phyloP scores from a whole-genome alignment of 805 yeast genomes.

The Cyberlindnera bimundalis region DNA sequence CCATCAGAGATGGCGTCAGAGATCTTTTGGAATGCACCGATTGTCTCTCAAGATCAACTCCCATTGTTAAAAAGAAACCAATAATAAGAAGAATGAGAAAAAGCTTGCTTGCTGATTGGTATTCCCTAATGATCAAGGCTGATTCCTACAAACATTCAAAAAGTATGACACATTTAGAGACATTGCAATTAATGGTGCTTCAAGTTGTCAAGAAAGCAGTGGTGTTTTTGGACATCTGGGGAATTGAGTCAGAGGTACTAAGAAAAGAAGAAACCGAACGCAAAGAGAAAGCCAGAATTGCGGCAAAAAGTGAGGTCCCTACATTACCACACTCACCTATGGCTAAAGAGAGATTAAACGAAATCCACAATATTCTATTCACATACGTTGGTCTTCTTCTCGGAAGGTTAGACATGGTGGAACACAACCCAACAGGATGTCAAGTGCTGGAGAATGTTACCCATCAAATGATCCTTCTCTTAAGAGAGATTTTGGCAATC shows the following conservation, averaged over 20 bases:
- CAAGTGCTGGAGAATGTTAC: constrained; percentile 61
- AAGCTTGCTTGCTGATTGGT: constrained; percentile 75
- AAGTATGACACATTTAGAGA: constrained; percentile 53
- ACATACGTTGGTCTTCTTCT: constrained; percentile 62
- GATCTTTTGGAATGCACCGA: constrained; percentile 60
- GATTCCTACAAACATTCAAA: constrained; percentile 68
- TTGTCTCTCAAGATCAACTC: constrained; percentile 71
- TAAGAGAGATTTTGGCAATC: constrained; percentile 60
- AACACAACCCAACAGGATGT: constrained; percentile 68
- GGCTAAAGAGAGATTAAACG: constrained; percentile 60
- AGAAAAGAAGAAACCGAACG: constrained; percentile 14
- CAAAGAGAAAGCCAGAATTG: constrained; percentile 6
- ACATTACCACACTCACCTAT: constrained; percentile 52
- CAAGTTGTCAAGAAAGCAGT: constrained; percentile 66
- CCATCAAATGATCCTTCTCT: constrained; percentile 62
- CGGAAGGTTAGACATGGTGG: constrained; percentile 77
- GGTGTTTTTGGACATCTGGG: constrained; percentile 69
- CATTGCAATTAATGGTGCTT: constrained; percentile 58
- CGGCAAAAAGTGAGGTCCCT: constrained; percentile 31
- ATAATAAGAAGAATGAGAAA: constrained; percentile 63
- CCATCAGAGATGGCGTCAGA: constrained; percentile 72
- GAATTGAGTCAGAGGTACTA: constrained; percentile 51
- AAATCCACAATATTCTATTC: constrained; percentile 56
- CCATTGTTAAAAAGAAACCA: constrained; percentile 61
- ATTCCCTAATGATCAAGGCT: constrained; percentile 70